Evolutionary conservation across 495 filamentous ascomycete genomes (phyloP).

Genomic region (Podospora australis): DNA sequence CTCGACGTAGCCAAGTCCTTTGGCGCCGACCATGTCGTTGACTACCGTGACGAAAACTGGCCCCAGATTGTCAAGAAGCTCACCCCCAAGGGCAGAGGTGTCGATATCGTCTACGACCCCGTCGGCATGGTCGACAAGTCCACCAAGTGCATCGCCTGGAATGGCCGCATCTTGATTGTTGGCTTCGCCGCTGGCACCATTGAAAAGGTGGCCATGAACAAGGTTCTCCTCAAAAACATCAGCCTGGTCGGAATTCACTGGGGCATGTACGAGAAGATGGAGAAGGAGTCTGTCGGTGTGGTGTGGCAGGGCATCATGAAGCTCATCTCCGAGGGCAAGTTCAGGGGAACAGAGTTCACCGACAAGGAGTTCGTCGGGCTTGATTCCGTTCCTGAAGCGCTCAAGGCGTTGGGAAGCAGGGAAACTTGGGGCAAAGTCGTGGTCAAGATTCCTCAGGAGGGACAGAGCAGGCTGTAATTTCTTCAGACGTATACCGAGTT

Average conservation of each 20-base stretch:
- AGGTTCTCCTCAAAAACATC: constrained; percentile 91
- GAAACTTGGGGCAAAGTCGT: constrained; percentile 97
- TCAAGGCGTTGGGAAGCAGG: constrained; percentile 68
- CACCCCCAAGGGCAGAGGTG: constrained; percentile 63
- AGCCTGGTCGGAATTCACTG: constrained; percentile 85
- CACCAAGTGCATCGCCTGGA: constrained; percentile 87
- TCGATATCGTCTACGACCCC: constrained; percentile 87
- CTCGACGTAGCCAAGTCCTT: constrained; percentile 68
- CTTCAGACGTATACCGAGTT: neutral
- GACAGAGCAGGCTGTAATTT: constrained; percentile 45
- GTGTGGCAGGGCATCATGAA: constrained; percentile 82
- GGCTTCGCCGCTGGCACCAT: constrained; percentile 86
- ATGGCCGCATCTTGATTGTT: constrained; percentile 77
- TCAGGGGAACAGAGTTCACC: constrained; percentile 72
- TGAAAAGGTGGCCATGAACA: constrained; percentile 87
- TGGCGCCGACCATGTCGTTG: constrained; percentile 76
- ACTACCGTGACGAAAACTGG: constrained; percentile 69
- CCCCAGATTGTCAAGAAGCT: constrained; percentile 70
- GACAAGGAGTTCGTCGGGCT: constrained; percentile 78
- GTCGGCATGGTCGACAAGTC: constrained; percentile 79
- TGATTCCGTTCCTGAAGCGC: constrained; percentile 68
- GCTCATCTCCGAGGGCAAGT: constrained; percentile 70
- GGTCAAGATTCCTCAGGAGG: constrained; percentile 71
- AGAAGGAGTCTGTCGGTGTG: constrained; percentile 59
- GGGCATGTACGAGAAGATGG: constrained; percentile 72